These are phyloP conservation scores for Oligophagozyma castellii DNA, from an alignment of 1,139 yeast genomes.

Conservation along the genomic window DNA sequence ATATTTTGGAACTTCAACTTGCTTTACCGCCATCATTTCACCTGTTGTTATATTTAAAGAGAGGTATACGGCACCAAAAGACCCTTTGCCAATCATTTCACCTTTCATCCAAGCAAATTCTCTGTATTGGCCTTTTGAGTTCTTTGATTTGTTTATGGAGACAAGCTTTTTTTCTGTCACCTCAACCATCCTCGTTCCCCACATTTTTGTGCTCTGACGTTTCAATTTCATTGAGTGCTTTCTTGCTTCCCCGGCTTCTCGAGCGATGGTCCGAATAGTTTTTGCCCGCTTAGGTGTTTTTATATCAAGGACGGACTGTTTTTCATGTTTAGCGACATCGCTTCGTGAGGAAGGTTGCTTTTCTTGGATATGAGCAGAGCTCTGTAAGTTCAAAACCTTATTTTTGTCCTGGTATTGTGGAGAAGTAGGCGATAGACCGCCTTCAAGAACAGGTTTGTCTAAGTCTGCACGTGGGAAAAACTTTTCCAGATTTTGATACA, in stretches of 20 bases:
- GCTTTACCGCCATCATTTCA: constrained; percentile 98
- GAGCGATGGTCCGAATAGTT: constrained; percentile 82
- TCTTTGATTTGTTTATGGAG: constrained; percentile 32
- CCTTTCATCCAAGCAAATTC: constrained; percentile 98
- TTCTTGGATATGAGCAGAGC: background rate
- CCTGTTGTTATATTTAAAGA: constrained; percentile 95
- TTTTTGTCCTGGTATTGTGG: constrained; percentile 23
- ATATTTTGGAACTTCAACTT: constrained; percentile 55
- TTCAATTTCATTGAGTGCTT: constrained; percentile 31
- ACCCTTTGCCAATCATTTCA: constrained; percentile 90
- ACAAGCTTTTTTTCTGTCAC: constrained; percentile 61
- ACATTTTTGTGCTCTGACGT: constrained; percentile 82
- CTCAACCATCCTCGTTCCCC: constrained; percentile 93
- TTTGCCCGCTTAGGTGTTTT: constrained; percentile 45
- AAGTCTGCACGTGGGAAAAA: constrained; percentile 89
- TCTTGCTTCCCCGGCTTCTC: constrained; percentile 66
- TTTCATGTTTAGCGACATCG: constrained; percentile 1
- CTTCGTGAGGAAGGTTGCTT: background rate
- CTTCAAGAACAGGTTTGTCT: constrained; percentile 83
- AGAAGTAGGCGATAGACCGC: constrained; percentile 46
- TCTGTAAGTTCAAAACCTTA: background rate
- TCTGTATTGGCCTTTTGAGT: constrained; percentile 48
- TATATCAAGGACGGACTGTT: background rate
- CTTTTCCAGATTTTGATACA: constrained; percentile 78
- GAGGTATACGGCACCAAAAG: constrained; percentile 89